A percentile compares a stretch with the other conserved stretches of the same genome.
Evolutionary conservation across 2,329 filamentous ascomycete species (phyloP).

Genomic region (Penicillium psychrosexuale): DNA sequence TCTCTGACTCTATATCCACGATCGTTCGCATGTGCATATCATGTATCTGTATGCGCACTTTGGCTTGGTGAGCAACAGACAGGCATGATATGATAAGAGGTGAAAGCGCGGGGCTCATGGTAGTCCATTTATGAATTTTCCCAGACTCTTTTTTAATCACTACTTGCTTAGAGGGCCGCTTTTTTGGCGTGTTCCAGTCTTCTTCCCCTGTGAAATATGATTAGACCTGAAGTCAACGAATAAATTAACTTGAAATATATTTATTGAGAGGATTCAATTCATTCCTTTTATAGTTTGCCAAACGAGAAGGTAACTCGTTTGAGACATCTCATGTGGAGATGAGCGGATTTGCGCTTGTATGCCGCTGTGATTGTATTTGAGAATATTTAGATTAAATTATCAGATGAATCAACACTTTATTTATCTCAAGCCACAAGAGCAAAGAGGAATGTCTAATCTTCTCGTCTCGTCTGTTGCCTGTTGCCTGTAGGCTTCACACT

Average conservation of each 20-base stretch:
- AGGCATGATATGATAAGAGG: constrained; percentile 18
- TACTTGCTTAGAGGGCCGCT: constrained; percentile 15
- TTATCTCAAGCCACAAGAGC: not conserved
- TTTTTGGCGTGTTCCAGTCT: constrained; percentile 8
- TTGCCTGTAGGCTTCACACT: not conserved
- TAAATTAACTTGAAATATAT: constrained; percentile 12
- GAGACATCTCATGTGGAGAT: not conserved
- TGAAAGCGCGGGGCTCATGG: constrained; percentile 8
- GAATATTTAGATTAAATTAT: not conserved
- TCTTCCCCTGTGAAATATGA: constrained; percentile 25
- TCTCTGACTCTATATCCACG: constrained; percentile 10
- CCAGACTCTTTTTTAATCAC: constrained; percentile 14
- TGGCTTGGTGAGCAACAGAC: constrained; percentile 7
- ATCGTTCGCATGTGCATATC: constrained; percentile 9
- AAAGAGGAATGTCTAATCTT: not conserved
- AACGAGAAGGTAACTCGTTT: not conserved
- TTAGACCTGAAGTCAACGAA: constrained; percentile 19
- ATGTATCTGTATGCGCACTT: constrained; percentile 14
- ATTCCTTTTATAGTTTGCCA: not conserved
- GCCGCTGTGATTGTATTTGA: not conserved
- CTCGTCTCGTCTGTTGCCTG: not conserved
- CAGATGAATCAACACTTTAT: not conserved
- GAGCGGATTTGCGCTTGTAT: not conserved
- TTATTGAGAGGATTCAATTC: not conserved
- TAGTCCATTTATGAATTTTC: constrained; percentile 18